Evolutionary conservation across 192 early-diverging fungal species (phyloP).

Genomic region (Gigaspora rosea): DNA sequence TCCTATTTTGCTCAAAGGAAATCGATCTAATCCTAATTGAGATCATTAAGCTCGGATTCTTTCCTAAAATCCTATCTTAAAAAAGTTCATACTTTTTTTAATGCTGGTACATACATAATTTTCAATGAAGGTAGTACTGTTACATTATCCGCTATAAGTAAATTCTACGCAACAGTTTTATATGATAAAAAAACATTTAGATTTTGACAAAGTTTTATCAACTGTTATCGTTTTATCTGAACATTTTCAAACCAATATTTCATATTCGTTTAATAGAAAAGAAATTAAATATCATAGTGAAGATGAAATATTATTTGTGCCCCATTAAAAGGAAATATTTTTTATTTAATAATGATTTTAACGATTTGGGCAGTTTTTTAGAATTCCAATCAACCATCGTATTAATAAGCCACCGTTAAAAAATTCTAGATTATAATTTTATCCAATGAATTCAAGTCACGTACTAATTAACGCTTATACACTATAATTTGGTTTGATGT

Average conservation of each 20-base stretch:
- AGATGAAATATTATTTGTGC: conserved; percentile 84
- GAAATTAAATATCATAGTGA: conserved; percentile 96
- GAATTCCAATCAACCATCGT: too few species aligned
- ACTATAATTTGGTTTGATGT: too few species aligned
- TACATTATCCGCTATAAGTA: conserved; percentile 74
- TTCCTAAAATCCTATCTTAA: conserved; percentile 94
- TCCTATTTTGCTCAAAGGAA: too few species aligned
- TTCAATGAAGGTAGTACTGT: conserved; percentile 24
- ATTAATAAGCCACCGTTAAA: too few species aligned
- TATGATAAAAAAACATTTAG: conserved; percentile 57
- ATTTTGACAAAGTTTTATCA: conserved; percentile 70
- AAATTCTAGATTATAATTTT: too few species aligned
- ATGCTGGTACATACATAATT: conserved; percentile 85
- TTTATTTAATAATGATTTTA: too few species aligned
- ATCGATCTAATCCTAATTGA: conserved; percentile 13
- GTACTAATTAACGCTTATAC: too few species aligned
- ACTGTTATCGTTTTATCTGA: conserved; percentile 69
- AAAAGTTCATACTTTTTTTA: conserved; percentile 96
- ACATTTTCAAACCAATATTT: conserved; percentile 62
- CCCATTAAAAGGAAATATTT: too few species aligned
- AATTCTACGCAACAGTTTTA: conserved; percentile 89
- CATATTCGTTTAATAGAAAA: conserved; percentile 96
- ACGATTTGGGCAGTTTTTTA: too few species aligned
- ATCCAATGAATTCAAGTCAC: too few species aligned
- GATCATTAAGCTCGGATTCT: conserved; percentile 88